Evolutionary conservation across 768 basidiomycete species (phyloP).

Genomic region (Naganishia onofrii): DNA sequence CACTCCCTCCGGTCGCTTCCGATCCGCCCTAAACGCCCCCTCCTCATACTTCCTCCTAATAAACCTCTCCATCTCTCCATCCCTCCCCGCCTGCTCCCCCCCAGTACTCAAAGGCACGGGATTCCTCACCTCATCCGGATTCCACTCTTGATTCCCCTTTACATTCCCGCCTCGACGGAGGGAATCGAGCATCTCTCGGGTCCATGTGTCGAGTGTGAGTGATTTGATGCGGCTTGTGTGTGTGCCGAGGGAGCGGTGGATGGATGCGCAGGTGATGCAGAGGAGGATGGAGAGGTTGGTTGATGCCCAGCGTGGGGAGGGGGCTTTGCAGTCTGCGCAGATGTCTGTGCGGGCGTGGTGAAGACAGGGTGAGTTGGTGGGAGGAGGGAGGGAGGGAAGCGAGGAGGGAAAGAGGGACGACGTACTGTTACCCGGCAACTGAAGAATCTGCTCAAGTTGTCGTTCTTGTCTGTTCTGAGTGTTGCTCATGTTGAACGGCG

Average conservation of each 20-base stretch:
- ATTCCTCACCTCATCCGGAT: constrained; percentile 75
- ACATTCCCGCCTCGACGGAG: constrained; percentile 80
- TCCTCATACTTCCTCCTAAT: constrained; percentile 67
- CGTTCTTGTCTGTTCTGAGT: constrained; percentile 44
- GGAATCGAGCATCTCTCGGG: constrained; percentile 36
- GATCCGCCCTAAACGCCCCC: constrained; percentile 41
- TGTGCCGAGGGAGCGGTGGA: constrained; percentile 91
- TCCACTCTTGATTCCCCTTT: constrained; percentile 74
- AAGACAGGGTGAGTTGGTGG: neutral
- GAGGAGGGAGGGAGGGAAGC: too few relatives aligned
- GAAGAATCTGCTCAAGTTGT: constrained; percentile 65
- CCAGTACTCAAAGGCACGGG: constrained; percentile 73
- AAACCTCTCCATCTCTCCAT: constrained; percentile 85
- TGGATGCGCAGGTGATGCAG: constrained; percentile 81
- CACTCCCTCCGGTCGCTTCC: neutral
- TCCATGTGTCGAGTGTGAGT: constrained; percentile 31
- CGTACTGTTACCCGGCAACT: constrained; percentile 77
- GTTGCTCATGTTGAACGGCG: constrained; percentile 1
- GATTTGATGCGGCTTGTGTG: constrained; percentile 76
- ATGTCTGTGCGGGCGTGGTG: constrained; percentile 58
- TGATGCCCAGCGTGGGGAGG: constrained; percentile 80
- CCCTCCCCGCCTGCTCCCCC: constrained; percentile 69
- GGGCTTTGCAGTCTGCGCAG: constrained; percentile 89
- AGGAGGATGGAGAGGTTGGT: constrained; percentile 63
- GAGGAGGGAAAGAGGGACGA: too few relatives aligned